These are phyloP conservation scores for Intubia oerlemansii DNA, from an alignment of 2,329 filamentous ascomycete species.

Conservation along the genomic window DNA sequence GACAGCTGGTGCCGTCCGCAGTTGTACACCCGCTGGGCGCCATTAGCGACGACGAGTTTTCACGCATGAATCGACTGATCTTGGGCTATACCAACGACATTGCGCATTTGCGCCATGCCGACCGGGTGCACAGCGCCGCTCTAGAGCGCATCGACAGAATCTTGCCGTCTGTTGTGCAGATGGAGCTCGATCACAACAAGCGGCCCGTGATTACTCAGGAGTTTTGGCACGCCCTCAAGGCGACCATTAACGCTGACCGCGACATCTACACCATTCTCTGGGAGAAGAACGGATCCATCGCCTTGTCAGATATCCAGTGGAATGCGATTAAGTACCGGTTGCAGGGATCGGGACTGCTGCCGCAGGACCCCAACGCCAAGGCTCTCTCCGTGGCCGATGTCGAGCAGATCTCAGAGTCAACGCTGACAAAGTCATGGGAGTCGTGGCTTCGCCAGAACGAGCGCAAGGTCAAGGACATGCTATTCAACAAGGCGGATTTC, in stretches of 20 bases:
- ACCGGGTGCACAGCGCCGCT: constrained; percentile 16
- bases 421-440: constrained; percentile 24
- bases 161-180: constrained; percentile 34
- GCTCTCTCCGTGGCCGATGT: constrained; percentile 12
- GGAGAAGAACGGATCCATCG: constrained; percentile 15
- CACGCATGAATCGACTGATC: constrained; percentile 9
- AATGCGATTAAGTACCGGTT: constrained; percentile 21
- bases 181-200: constrained; percentile 29
- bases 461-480: constrained; percentile 15
- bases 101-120: constrained; percentile 11
- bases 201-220: constrained; percentile 31
- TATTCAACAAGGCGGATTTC: constrained; percentile 3
- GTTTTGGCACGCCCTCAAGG: constrained; percentile 43
- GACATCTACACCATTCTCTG: constrained; percentile 25
- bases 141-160: constrained; percentile 22
- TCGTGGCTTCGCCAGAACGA: constrained; percentile 30
- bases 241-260: constrained; percentile 27
- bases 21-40: constrained; percentile 8
- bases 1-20: constrained; percentile 8
- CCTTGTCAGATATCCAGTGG: constrained; percentile 26
- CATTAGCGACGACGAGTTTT: constrained; percentile 9
- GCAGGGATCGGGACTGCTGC: constrained; percentile 11
- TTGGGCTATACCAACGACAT: constrained; percentile 10
- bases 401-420: constrained; percentile 11
- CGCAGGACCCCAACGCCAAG: constrained; percentile 10